A percentile compares a stretch with the other conserved stretches of the same genome.
Evolutionary conservation across 768 basidiomycete species (phyloP).

Genomic region (Russula sp.): DNA sequence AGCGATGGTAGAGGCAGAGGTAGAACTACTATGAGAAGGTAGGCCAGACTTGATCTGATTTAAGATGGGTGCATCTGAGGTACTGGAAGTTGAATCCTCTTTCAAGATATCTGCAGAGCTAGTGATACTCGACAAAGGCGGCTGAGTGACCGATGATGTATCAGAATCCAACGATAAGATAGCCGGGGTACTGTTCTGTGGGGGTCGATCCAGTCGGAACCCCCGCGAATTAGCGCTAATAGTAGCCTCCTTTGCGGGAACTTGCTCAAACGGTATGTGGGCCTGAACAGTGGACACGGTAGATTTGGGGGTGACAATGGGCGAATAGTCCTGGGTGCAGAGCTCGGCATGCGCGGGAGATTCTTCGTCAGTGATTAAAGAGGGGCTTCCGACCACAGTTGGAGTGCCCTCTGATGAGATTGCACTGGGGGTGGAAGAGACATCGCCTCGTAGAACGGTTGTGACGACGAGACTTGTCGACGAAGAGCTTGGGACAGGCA

Average conservation of each 20-base stretch:
- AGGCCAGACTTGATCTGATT: not conserved
- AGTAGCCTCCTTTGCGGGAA: not conserved
- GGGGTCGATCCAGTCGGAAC: not conserved
- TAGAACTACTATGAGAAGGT: not conserved
- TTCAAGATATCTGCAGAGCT: not conserved
- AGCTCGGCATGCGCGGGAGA: not conserved
- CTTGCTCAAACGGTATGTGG: not conserved
- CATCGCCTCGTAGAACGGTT: not conserved
- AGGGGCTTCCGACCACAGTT: not conserved
- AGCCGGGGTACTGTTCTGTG: not conserved
- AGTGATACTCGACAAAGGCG: not conserved
- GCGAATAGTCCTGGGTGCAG: not conserved
- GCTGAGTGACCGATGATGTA: not conserved
- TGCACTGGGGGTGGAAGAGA: not conserved
- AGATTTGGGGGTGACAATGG: not conserved
- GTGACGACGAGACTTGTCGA: not conserved
- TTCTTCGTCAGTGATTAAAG: not conserved
- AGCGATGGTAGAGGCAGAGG: not conserved
- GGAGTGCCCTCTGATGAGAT: not conserved
- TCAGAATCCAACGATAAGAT: not conserved
- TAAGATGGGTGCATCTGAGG: not conserved
- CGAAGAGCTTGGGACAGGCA: not conserved
- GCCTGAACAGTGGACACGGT: not conserved
- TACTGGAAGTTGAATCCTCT: not conserved
- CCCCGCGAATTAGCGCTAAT: not conserved